Conservation (phyloP, 2,329 filamentous ascomycete species). For the Herpotrichia juniperi region DNA sequence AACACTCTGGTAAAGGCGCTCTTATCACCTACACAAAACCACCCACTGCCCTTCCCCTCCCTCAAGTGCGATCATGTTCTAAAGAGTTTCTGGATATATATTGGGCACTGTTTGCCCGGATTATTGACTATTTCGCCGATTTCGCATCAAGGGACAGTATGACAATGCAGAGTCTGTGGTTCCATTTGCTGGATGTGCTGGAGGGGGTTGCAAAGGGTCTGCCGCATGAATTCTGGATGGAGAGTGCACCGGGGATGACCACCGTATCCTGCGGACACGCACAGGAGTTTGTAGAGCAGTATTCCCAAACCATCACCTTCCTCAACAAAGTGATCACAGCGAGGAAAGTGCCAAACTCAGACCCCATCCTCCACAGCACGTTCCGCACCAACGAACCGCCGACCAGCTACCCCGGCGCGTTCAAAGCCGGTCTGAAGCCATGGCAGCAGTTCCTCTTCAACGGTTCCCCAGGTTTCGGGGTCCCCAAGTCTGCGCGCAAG, state of each 20-base stretch:
- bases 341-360: background rate
- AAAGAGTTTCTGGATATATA: slow-evolving; percentile 15
- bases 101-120: slow-evolving; percentile 21
- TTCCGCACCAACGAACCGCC: slow-evolving; percentile 3
- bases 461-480: slow-evolving; percentile 24
- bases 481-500: slow-evolving; percentile 1
- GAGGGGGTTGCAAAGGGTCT: slow-evolving; percentile 12
- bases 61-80: background rate
- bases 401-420: slow-evolving; percentile 5
- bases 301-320: background rate
- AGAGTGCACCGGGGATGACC: too few relatives aligned
- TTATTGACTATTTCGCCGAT: slow-evolving; percentile 40
- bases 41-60: background rate
- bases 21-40: background rate
- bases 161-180: slow-evolving; percentile 34
- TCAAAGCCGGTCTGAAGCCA: slow-evolving; percentile 26
- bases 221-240: slow-evolving; percentile 7
- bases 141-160: slow-evolving; percentile 27
- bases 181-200: slow-evolving; percentile 31
- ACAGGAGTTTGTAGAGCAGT: background rate
- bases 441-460: slow-evolving; percentile 36
- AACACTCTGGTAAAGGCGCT: background rate
- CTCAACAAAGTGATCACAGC: slow-evolving; percentile 11
- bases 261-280: slow-evolving; percentile 12
- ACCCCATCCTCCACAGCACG: background rate